Percentiles rank a stretch among this genome's conserved stretches.
phyloP scores from a whole-genome alignment of 495 filamentous ascomycete genomes.

The Penicillium cataractarum region DNA sequence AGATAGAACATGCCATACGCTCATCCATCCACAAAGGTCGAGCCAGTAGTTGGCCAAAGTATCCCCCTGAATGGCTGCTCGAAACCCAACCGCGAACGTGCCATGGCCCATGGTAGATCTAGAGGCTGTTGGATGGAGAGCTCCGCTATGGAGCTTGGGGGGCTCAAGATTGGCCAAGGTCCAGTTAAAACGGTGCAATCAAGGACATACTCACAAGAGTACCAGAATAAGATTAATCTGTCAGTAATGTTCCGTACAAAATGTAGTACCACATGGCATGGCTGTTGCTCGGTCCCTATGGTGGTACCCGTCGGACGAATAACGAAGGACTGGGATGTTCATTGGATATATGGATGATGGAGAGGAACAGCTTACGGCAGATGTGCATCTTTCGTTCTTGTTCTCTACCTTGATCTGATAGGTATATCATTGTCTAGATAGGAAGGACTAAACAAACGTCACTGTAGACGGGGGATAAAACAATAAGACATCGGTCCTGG shows the following conservation, averaged over 20 bases:
- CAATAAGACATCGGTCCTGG: neutral
- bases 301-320: conserved; percentile 10
- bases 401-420: neutral
- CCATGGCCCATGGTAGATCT: conserved; percentile 22
- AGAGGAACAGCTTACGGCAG: neutral
- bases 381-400: neutral
- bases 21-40: neutral
- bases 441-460: neutral
- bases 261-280: neutral
- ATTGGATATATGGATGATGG: neutral
- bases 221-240: neutral
- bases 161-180: conserved; percentile 16
- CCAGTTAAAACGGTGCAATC: neutral
- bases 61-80: neutral
- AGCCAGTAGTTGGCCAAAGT: neutral
- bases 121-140: conserved; percentile 18
- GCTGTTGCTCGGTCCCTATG: conserved; percentile 1
- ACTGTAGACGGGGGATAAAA: neutral
- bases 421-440: neutral
- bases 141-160: conserved; percentile 19
- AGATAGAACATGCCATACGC: conserved; percentile 10
- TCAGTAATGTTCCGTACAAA: conserved; percentile 1
- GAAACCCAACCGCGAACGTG: conserved; percentile 22
- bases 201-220: neutral
- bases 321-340: neutral